phyloP scores from a whole-genome alignment of 2,329 filamentous ascomycete genomes.

The Sarocladium kiliense region DNA sequence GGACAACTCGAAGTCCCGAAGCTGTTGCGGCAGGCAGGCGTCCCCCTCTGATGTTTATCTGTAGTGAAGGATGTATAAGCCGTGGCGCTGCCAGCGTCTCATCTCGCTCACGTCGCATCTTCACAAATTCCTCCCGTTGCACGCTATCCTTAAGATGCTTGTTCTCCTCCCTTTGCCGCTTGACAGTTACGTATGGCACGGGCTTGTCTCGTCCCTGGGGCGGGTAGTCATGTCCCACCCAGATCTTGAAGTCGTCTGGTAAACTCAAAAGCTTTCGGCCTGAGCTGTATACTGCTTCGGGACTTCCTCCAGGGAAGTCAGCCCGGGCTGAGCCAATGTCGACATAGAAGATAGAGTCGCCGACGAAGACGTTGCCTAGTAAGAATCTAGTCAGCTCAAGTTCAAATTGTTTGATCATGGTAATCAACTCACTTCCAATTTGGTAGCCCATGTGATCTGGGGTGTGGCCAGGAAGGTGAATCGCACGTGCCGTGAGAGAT shows the following conservation, averaged over 20 bases:
- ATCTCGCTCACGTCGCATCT: conserved; percentile 34
- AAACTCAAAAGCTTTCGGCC: conserved; percentile 32
- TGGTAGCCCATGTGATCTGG: conserved; percentile 56
- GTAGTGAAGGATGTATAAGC: conserved; percentile 40
- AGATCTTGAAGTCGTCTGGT: conserved; percentile 36
- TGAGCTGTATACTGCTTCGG: conserved; percentile 34
- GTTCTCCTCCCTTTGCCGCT: conserved; percentile 35
- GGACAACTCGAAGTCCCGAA: conserved; percentile 26
- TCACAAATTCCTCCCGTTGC: conserved; percentile 35
- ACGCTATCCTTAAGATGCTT: conserved; percentile 36
- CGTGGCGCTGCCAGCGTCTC: conserved; percentile 31
- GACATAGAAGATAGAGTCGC: conserved; percentile 43
- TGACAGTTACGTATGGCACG: conserved; percentile 34
- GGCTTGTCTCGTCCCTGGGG: conserved; percentile 27
- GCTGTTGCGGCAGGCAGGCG: conserved; percentile 29
- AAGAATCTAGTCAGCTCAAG: not conserved
- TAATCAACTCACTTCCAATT: conserved; percentile 35
- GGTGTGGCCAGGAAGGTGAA: conserved; percentile 57
- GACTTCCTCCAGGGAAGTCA: conserved; percentile 45
- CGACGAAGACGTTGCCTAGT: conserved; percentile 38
- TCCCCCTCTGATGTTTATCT: conserved; percentile 46
- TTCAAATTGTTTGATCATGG: too few species aligned
- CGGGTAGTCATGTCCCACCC: conserved; percentile 48
- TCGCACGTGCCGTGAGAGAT: conserved; percentile 33
- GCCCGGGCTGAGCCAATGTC: conserved; percentile 43